phyloP scores from a whole-genome alignment of 805 yeast genomes.

The Peterozyma xylosa region DNA sequence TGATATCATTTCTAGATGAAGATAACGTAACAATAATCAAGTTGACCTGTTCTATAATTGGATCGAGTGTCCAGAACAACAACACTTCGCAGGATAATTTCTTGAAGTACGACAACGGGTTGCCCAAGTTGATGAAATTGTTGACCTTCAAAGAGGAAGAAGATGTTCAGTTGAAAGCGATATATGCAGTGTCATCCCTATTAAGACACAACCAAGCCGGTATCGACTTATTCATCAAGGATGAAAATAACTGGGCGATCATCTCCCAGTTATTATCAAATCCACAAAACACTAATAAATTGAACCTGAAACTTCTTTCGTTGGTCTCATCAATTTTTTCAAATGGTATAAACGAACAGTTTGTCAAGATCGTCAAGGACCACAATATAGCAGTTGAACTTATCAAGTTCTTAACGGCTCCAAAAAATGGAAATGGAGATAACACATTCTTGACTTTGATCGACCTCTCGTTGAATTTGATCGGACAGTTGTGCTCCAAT shows the following conservation, averaged over 20 bases:
- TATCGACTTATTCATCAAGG: constrained; percentile 43
- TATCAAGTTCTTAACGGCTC: constrained; percentile 18
- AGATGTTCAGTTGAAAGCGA: constrained; percentile 48
- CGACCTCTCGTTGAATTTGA: constrained; percentile 46
- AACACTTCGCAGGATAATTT: constrained; percentile 65
- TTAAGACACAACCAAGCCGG: constrained; percentile 48
- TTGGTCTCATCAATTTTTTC: constrained; percentile 55
- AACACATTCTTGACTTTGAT: constrained; percentile 12
- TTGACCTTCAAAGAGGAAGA: constrained; percentile 13
- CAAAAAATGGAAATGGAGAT: no score
- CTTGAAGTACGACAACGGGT: constrained; percentile 39
- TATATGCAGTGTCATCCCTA: constrained; percentile 71
- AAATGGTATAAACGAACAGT: constrained; percentile 36
- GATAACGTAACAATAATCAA: no score
- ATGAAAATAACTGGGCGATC: constrained; percentile 25
- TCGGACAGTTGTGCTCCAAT: constrained; percentile 39
- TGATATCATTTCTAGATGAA: constrained; percentile 46
- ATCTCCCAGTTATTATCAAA: constrained; percentile 9
- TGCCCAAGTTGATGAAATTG: constrained; percentile 35
- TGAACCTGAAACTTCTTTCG: constrained; percentile 48
- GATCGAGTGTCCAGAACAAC: constrained; percentile 91
- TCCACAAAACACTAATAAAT: constrained; percentile 25
- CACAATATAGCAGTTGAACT: constrained; percentile 27
- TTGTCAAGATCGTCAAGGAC: constrained; percentile 29
- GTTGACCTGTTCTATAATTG: constrained; percentile 66